Evolutionary conservation across 169 alveolate species (phyloP).

Genomic region (Blepharisma undulans): DNA sequence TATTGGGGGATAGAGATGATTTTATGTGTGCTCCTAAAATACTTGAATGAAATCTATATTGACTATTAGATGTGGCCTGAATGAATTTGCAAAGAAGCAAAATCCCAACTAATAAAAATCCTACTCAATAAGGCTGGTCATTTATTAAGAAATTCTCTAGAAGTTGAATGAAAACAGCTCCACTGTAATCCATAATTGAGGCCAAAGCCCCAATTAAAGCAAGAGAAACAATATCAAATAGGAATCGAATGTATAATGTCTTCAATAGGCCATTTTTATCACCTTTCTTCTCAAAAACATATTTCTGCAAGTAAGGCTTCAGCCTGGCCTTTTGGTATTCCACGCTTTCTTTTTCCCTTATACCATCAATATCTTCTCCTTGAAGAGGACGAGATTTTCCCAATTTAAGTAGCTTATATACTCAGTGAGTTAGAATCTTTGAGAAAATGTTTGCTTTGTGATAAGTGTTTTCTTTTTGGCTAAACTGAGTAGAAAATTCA

Average conservation of each 20-base stretch:
- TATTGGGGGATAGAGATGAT: neutral
- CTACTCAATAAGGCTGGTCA: conserved; percentile 29
- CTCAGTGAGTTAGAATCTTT: neutral
- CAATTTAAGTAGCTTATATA: neutral
- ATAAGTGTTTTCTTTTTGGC: neutral
- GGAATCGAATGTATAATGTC: conserved; percentile 12
- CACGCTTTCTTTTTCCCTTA: neutral
- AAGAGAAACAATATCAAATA: neutral
- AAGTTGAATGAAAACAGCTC: conserved; percentile 19
- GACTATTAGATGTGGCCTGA: conserved; percentile 9
- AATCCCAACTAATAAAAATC: neutral
- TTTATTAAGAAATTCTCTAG: neutral
- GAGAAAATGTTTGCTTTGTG: conserved; percentile 36
- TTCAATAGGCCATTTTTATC: conserved; percentile 5
- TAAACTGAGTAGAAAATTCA: neutral
- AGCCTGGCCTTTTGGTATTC: neutral
- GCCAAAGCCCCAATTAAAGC: neutral
- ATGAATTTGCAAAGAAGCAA: neutral
- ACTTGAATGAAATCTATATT: neutral
- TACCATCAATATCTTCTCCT: neutral
- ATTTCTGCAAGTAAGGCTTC: neutral
- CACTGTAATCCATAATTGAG: conserved; percentile 3
- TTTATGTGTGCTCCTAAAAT: conserved; percentile 16
- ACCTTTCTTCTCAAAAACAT: neutral
- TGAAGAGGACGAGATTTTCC: neutral